These are phyloP conservation scores for Nakazawaea sp. DNA, from an alignment of 805 yeast genomes.

Conservation along the genomic window DNA sequence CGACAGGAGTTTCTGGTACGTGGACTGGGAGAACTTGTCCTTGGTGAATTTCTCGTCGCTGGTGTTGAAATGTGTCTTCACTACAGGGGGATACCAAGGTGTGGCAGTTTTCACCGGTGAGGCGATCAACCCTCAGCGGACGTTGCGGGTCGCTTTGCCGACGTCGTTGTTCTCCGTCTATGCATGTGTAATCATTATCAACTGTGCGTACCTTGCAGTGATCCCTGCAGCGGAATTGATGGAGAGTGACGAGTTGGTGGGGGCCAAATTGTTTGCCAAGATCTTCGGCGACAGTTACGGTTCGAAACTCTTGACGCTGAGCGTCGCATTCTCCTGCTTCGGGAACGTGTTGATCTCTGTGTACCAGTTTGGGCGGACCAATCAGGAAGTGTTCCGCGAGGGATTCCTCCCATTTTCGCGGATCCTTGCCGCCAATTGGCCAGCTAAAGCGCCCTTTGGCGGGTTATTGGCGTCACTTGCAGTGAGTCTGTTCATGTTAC, in stretches of 20 bases:
- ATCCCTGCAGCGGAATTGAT: slow-evolving; percentile 47
- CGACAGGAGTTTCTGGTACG: slow-evolving; percentile 20
- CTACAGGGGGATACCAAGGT: slow-evolving; percentile 58
- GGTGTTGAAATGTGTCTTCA: slow-evolving; percentile 49
- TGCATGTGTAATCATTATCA: slow-evolving; percentile 42
- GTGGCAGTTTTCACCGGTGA: slow-evolving; percentile 59
- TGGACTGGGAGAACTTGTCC: slow-evolving; percentile 27
- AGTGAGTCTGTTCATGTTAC: slow-evolving; percentile 25
- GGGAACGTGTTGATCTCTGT: slow-evolving; percentile 59
- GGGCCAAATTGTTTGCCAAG: slow-evolving; percentile 49
- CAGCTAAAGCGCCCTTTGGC: slow-evolving; percentile 49
- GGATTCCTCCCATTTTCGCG: slow-evolving; percentile 51
- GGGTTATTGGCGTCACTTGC: slow-evolving; percentile 31
- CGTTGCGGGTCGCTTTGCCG: slow-evolving; percentile 58
- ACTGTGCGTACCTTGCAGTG: slow-evolving; percentile 49
- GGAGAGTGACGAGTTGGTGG: slow-evolving; percentile 50
- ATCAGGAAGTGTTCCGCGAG: slow-evolving; percentile 60
- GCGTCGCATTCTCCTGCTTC: slow-evolving; percentile 55
- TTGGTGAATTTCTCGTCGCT: slow-evolving; percentile 46
- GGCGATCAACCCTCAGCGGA: slow-evolving; percentile 49
- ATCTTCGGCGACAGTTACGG: slow-evolving; percentile 49
- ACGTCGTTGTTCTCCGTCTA: slow-evolving; percentile 40
- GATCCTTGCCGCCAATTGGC: slow-evolving; percentile 48
- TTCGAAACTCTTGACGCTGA: slow-evolving; percentile 43
- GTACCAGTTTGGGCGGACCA: slow-evolving; percentile 53